Evolutionary conservation across 2,329 filamentous ascomycete genomes (phyloP).

Genomic region (Trichoderma brevicompactum): DNA sequence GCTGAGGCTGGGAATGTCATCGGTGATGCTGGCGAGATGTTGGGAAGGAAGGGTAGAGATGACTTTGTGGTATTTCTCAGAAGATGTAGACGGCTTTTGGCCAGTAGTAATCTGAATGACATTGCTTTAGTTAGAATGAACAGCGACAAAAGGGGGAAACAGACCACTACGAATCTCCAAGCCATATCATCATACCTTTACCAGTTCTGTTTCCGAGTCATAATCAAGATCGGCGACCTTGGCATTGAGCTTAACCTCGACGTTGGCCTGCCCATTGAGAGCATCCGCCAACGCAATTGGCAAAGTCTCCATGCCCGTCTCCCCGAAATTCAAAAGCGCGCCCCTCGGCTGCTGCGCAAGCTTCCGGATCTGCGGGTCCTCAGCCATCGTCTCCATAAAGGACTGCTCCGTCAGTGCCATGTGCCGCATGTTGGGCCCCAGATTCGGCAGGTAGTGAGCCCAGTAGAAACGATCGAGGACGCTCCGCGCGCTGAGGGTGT

Average conservation of each 20-base stretch:
- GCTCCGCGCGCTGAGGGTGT: slow-evolving; percentile 74
- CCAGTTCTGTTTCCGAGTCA: slow-evolving; percentile 41
- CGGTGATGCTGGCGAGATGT: slow-evolving; percentile 47
- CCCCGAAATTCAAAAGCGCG: slow-evolving; percentile 44
- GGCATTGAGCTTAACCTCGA: slow-evolving; percentile 58
- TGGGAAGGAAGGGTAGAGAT: slow-evolving; percentile 66
- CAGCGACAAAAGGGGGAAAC: neutral
- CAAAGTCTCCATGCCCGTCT: slow-evolving; percentile 66
- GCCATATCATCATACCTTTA: slow-evolving; percentile 46
- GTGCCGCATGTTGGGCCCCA: slow-evolving; percentile 49
- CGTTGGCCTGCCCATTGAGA: slow-evolving; percentile 59
- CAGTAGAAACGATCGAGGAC: slow-evolving; percentile 47
- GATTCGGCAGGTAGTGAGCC: slow-evolving; percentile 38
- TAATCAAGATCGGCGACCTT: slow-evolving; percentile 54
- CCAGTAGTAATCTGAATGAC: slow-evolving; percentile 32
- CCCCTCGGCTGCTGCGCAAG: slow-evolving; percentile 41
- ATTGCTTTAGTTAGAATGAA: neutral
- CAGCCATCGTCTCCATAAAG: slow-evolving; percentile 38
- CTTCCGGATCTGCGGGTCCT: slow-evolving; percentile 39
- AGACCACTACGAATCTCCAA: neutral
- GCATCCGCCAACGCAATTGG: slow-evolving; percentile 56
- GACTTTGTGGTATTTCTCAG: slow-evolving; percentile 56
- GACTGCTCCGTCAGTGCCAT: slow-evolving; percentile 40
- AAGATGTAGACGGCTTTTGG: neutral
- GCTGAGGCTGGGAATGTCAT: slow-evolving; percentile 53